These are phyloP conservation scores for Emericellopsis terricola DNA, from an alignment of 495 filamentous ascomycete genomes.

Conservation along the genomic window DNA sequence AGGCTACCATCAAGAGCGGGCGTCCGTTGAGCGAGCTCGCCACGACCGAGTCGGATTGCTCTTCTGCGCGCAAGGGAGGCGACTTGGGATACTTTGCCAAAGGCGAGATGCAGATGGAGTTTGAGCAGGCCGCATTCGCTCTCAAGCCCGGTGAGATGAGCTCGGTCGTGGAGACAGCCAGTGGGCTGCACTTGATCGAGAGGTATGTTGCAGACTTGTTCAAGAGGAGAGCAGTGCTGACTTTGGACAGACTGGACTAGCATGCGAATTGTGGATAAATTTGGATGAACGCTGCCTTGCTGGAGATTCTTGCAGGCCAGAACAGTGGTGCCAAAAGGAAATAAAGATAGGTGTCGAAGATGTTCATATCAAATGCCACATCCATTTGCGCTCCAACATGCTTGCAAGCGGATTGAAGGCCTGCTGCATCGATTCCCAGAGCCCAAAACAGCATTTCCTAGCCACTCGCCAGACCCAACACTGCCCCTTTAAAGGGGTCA, in stretches of 20 bases:
- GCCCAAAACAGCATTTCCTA: no score
- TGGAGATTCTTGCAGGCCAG: no score
- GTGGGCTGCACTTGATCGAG: conserved; percentile 88
- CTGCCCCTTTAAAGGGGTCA: conserved; percentile 10
- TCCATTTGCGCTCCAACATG: no score
- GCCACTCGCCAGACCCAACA: conserved; percentile 1
- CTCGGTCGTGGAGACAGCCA: conserved; percentile 74
- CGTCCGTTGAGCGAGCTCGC: conserved; percentile 64
- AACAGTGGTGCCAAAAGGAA: no score
- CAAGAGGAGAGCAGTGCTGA: background rate
- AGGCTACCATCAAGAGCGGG: conserved; percentile 53
- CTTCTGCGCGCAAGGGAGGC: conserved; percentile 80
- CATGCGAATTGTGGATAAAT: no score
- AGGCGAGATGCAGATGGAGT: conserved; percentile 98
- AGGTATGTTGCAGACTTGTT: conserved; percentile 36
- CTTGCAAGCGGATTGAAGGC: no score
- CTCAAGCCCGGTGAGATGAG: conserved; percentile 75
- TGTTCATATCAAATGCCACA: no score
- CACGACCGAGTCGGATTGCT: conserved; percentile 80
- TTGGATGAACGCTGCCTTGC: no score
- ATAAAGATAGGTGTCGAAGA: no score
- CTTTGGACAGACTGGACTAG: conserved; percentile 8
- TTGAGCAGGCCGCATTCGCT: conserved; percentile 85
- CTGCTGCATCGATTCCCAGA: no score
- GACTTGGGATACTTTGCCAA: conserved; percentile 89